Conservation (phyloP, 1,284 basidiomycete species). For the Gymnopus androsaceus region DNA sequence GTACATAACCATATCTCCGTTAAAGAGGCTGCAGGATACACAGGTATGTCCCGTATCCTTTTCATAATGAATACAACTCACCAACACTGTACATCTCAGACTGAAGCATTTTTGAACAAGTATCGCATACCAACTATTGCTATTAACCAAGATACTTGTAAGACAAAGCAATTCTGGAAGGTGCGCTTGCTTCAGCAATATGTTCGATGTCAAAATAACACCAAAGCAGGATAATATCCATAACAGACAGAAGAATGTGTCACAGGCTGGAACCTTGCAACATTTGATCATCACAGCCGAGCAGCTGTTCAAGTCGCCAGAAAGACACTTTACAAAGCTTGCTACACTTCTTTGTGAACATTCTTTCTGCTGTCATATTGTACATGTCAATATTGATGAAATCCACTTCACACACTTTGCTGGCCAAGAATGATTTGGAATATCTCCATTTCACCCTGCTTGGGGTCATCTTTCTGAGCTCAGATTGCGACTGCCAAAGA, state of each 20-base stretch:
- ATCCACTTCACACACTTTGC: no score
- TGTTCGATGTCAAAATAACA: constrained; percentile 24
- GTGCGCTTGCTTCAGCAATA: constrained; percentile 24
- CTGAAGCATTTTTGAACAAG: neutral
- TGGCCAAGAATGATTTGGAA: no score
- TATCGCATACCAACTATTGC: neutral
- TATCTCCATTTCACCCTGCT: no score
- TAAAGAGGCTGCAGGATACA: neutral
- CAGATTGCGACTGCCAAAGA: neutral
- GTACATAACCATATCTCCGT: constrained; percentile 7
- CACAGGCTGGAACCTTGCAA: neutral
- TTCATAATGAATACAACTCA: neutral
- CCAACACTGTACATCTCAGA: constrained; percentile 12
- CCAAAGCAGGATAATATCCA: neutral
- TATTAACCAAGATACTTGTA: neutral
- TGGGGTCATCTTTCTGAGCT: constrained; percentile 2
- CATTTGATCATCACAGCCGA: constrained; percentile 3
- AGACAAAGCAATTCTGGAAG: neutral
- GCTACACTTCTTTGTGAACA: neutral
- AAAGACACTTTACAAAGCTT: neutral
- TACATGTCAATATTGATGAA: no score
- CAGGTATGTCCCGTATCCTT: constrained; percentile 9
- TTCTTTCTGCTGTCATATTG: neutral
- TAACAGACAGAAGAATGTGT: neutral
- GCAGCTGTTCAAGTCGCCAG: no score